Evolutionary conservation across 1,139 yeast species (phyloP), one percentile per base, ranked within the genome.

Genomic region (Citeromyces hawaiiensis): DNA sequence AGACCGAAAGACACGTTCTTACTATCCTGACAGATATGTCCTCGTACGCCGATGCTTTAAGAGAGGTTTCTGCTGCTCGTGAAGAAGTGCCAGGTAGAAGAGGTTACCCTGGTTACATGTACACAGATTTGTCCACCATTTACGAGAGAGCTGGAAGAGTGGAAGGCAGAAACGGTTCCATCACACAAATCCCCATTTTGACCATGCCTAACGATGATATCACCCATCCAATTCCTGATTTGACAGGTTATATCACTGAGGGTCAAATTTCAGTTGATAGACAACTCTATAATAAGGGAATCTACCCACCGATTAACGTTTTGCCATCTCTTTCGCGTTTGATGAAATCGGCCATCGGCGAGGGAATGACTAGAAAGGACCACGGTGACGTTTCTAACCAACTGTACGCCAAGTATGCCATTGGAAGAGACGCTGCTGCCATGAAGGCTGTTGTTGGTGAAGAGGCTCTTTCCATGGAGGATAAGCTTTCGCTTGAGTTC

Each of bases 401-500:
- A 70, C 74, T 91, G 58, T 91, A 91, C 60, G 99, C 99, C 55
- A 91, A 91, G 64, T 91, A 91, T 60, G 99, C 99, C 49, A 93
- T 91, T 68, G 99, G 99, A 71, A 83, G 88, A 67, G 99, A 91
- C 66, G 99, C 98, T 27, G 98, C 98, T 39, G 96, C 98, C 52
- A 91, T 91, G 99, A 91, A 91, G 69, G 96, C 98, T n/a, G 99
- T 91, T 50, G 99, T 91, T 53, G 99, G 99, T 76, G 99, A 91
- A 65, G 99, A 91, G 65, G 98, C 99, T 34, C 72, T 91, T 56
- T 87, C 96, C 31, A 85, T 86, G 49, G 99, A 91, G 66, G 99
- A 91, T 66, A 93, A 91, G 66, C 74, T 91, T 50, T 91, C 98
- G 2, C 73, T 91, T 56, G 99, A 91, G 68, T 91, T 91, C 61